Conservation (phyloP, 75 land plant species). For the Cryptomeria japonica region DNA sequence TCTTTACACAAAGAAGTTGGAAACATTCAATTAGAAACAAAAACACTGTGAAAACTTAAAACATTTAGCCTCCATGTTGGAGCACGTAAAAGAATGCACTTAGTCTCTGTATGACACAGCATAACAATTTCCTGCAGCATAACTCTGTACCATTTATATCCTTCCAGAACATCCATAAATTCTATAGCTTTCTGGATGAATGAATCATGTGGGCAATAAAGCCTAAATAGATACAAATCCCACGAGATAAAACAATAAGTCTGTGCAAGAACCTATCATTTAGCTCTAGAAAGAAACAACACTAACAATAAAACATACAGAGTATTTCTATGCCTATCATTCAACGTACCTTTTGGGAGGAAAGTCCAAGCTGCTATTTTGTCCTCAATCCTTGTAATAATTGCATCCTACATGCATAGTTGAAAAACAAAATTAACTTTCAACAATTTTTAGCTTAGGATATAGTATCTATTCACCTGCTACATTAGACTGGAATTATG, state of each 20-base stretch:
- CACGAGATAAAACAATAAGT: not conserved
- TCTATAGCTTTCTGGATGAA: not conserved
- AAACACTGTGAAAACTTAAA: too few relatives aligned
- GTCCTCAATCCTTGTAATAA: conserved; percentile 53
- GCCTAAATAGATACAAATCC: not conserved
- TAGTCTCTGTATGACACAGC: not conserved
- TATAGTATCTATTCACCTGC: not conserved
- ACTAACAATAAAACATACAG: not conserved
- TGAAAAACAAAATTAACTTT: not conserved
- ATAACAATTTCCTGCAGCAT: not conserved
- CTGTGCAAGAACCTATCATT: not conserved
- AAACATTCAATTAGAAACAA: too few relatives aligned
- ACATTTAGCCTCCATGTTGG: not conserved
- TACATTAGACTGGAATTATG: not conserved
- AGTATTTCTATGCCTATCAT: not conserved
- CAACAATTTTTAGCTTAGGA: not conserved
- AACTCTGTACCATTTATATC: not conserved
- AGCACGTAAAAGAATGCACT: not conserved
- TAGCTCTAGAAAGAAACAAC: not conserved
- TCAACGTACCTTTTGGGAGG: conserved; percentile 50
- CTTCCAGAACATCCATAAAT: not conserved
- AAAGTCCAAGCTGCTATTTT: conserved; percentile 67
- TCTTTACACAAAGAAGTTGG: too few relatives aligned
- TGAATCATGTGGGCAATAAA: not conserved
- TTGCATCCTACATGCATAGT: conserved; percentile 37